Evolutionary conservation across 768 basidiomycete species (phyloP).

Genomic region (Dioszegia aurantiaca): DNA sequence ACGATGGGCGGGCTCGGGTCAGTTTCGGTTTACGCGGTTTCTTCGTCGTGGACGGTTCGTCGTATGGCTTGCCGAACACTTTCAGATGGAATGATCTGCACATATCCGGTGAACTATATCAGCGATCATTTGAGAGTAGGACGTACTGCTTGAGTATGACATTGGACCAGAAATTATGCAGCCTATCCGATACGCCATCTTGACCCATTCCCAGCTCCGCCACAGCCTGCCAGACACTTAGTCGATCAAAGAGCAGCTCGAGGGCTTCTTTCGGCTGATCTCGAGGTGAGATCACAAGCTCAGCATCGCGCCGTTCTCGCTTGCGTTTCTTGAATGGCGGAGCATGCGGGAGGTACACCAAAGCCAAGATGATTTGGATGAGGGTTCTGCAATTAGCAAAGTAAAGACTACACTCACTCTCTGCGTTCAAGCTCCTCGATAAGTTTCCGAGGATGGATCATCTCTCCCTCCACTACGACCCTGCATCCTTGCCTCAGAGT

Average conservation of each 20-base stretch:
- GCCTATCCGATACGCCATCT: conserved; percentile 20
- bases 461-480: conserved; percentile 20
- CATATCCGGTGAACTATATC: conserved; percentile 29
- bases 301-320: conserved; percentile 12
- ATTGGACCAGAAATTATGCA: conserved; percentile 35
- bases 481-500: conserved; percentile 25
- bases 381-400: conserved; percentile 26
- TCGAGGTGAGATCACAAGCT: conserved; percentile 6
- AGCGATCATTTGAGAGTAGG: neutral
- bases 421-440: conserved; percentile 42
- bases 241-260: conserved; percentile 42
- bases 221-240: conserved; percentile 48
- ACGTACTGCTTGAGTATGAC: conserved; percentile 37
- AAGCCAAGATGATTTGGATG: conserved; percentile 38
- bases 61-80: conserved; percentile 38
- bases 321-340: conserved; percentile 31
- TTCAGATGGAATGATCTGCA: conserved; percentile 40
- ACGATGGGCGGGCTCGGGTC: conserved; percentile 26
- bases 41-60: conserved; percentile 22
- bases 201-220: conserved; percentile 32
- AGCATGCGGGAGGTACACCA: conserved; percentile 19
- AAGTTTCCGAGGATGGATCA: conserved; percentile 23
- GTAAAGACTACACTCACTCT: conserved; percentile 33
- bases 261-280: conserved; percentile 35
- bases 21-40: conserved; percentile 39